These are phyloP conservation scores for Candida nonsorbophila DNA, from an alignment of 805 yeast species.

Conservation along the genomic window DNA sequence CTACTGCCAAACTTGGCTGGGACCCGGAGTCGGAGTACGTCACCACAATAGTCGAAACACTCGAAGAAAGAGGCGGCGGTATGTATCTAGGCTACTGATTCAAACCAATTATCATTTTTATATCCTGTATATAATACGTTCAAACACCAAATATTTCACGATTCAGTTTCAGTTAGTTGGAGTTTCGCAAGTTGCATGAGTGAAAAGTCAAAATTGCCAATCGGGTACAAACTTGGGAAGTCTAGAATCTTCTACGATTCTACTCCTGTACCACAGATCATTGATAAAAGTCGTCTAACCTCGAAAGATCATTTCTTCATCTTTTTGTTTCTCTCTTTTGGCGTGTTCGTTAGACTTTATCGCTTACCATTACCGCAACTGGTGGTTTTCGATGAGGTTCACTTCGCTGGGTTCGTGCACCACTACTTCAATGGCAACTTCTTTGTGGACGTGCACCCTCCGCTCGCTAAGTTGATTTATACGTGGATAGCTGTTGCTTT, in stretches of 20 bases:
- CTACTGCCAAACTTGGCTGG: constrained; percentile 86
- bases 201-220: constrained; percentile 9
- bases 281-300: constrained; percentile 8
- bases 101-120: not conserved
- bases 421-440: constrained; percentile 53
- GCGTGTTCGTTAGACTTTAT: constrained; percentile 23
- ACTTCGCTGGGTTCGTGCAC: constrained; percentile 32
- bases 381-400: constrained; percentile 48
- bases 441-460: constrained; percentile 72
- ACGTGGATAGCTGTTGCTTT: constrained; percentile 47
- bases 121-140: not conserved
- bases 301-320: constrained; percentile 16
- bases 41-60: constrained; percentile 50
- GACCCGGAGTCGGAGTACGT: constrained; percentile 43
- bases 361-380: constrained; percentile 27
- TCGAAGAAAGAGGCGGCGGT: constrained; percentile 79
- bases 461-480: constrained; percentile 57
- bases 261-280: constrained; percentile 9
- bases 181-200: not conserved
- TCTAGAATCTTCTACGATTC: constrained; percentile 25
- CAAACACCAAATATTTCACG: not conserved
- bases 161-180: not conserved
- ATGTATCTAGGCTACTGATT: constrained; percentile 43
- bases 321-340: constrained; percentile 15
- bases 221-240: constrained; percentile 25